Evolutionary conservation across 139 green algal species (phyloP).

Genomic region (Penium margaritaceum): DNA sequence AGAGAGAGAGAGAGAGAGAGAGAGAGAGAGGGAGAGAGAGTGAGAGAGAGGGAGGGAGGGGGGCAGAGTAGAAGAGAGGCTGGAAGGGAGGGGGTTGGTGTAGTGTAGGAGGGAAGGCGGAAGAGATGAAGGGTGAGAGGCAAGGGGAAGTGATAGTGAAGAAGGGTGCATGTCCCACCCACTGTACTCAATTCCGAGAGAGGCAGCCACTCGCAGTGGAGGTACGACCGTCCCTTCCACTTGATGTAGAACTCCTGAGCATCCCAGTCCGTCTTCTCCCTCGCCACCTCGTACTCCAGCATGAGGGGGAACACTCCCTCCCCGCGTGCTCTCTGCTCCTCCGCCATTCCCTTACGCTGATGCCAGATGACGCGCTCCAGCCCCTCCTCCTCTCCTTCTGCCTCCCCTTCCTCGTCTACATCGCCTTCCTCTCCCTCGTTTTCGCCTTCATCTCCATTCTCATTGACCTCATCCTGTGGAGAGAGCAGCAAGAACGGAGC

Average conservation of each 20-base stretch:
- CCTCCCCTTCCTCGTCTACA: slow-evolving; percentile 1
- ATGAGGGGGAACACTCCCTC: slow-evolving; percentile 9
- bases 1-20: not conserved
- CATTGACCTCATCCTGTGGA: not conserved
- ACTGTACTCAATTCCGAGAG: too few relatives aligned
- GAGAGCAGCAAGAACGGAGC: too few relatives aligned
- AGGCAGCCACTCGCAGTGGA: slow-evolving; percentile 77
- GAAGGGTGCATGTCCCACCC: too few relatives aligned
- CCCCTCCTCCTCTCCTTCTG: slow-evolving; percentile 30
- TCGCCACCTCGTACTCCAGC: slow-evolving; percentile 13
- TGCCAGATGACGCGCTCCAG: slow-evolving; percentile 57
- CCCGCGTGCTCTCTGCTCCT: slow-evolving; percentile 20
- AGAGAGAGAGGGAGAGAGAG: too few relatives aligned
- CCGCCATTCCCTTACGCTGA: slow-evolving; percentile 28
- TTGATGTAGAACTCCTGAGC: slow-evolving; percentile 80
- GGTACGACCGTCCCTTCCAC: slow-evolving; percentile 75
- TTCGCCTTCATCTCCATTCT: slow-evolving; percentile 7
- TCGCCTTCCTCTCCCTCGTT: not conserved
- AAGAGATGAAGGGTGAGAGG: too few relatives aligned
- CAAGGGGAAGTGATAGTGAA: too few relatives aligned
- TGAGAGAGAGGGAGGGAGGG: too few relatives aligned
- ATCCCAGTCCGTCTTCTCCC: slow-evolving; percentile 33
- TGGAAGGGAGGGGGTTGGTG: too few relatives aligned
- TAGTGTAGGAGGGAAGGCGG: too few relatives aligned
- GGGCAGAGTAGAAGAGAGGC: too few relatives aligned